phyloP scores from a whole-genome alignment of 345 rosid species.

The Populus ilicifolia region DNA sequence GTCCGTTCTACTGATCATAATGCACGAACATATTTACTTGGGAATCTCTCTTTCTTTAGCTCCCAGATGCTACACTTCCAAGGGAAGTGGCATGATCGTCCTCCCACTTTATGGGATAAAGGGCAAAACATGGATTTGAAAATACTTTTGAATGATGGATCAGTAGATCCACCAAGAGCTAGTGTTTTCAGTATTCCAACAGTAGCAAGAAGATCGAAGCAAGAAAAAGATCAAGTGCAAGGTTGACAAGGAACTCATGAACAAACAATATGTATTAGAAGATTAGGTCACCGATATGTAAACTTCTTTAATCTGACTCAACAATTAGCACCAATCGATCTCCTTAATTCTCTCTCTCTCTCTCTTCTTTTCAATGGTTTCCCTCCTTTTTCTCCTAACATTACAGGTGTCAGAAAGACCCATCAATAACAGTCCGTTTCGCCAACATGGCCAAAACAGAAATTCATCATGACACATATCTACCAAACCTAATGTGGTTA shows the following conservation, averaged over 20 bases:
- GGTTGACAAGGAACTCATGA: conserved; percentile 21
- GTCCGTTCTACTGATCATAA: not conserved
- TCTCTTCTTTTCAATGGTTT: not conserved
- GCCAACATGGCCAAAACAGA: conserved; percentile 10
- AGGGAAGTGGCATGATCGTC: not conserved
- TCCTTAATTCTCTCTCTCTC: not conserved
- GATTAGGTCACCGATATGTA: conserved; percentile 26
- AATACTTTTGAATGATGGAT: not conserved
- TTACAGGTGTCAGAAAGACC: conserved; percentile 2
- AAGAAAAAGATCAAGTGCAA: not conserved
- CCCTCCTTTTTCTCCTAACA: not conserved
- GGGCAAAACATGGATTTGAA: not conserved
- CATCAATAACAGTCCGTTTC: not conserved
- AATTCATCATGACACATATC: conserved; percentile 6
- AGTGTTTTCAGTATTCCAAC: not conserved
- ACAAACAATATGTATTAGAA: conserved; percentile 1
- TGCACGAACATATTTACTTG: not conserved
- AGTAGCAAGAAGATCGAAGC: not conserved
- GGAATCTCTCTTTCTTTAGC: not conserved
- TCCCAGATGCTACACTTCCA: not conserved
- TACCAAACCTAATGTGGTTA: not conserved
- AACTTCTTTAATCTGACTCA: conserved; percentile 7
- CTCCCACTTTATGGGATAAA: not conserved
- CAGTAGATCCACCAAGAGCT: not conserved
- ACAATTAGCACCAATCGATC: conserved; percentile 9